Percentiles rank a stretch among this genome's conserved stretches.
Conservation (phyloP, 2,329 filamentous ascomycete species). For the Diaporthe sp. region DNA sequence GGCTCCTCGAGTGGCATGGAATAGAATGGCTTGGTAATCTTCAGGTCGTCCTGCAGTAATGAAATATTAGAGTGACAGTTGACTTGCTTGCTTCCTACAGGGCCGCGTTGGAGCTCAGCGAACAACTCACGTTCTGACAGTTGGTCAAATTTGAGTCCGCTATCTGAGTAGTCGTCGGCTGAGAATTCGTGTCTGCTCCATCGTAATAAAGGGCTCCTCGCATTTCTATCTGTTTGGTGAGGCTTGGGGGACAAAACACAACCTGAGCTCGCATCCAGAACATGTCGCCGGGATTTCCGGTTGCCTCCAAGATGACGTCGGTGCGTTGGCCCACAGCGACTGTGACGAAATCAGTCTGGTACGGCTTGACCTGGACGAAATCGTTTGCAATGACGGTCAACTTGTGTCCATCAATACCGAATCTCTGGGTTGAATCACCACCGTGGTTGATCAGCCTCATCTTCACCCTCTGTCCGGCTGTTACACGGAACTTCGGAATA, state of each 20-base stretch:
- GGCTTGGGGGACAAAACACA: conserved; percentile 1
- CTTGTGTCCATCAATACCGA: conserved; percentile 1
- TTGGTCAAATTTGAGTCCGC: background rate
- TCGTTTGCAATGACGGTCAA: background rate
- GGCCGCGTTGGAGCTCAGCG: background rate
- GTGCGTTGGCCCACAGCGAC: background rate
- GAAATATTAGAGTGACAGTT: background rate
- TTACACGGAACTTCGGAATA: background rate
- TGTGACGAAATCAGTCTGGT: conserved; percentile 4
- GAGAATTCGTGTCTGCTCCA: background rate
- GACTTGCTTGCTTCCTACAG: background rate
- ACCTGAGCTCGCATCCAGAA: conserved; percentile 6
- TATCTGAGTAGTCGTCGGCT: background rate
- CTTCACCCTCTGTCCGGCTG: background rate
- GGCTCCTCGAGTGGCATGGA: background rate
- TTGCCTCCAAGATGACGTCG: background rate
- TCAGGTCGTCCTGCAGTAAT: background rate
- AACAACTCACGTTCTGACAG: conserved; percentile 1
- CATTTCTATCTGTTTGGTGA: conserved; percentile 1
- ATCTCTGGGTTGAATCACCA: conserved; percentile 2
- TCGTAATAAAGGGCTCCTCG: background rate
- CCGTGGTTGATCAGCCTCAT: conserved; percentile 9
- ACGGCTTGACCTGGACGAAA: background rate
- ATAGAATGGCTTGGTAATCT: background rate
- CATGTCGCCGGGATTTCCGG: background rate